Evolutionary conservation across 169 alveolate species (phyloP), one percentile per base, ranked within the genome.

Genomic region (Babesia ovata): DNA sequence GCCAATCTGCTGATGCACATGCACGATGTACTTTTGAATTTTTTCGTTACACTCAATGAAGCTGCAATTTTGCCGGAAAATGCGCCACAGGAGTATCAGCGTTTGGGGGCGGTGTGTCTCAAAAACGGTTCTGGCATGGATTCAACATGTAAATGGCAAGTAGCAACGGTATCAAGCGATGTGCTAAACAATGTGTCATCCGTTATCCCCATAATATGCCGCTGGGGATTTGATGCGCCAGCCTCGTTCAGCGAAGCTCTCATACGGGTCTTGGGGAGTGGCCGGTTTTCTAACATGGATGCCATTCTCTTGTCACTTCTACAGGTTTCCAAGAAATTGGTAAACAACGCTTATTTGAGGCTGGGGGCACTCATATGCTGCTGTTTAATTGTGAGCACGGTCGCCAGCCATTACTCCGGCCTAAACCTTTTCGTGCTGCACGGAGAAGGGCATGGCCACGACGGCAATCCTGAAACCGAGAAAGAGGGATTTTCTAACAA

Each of bases 181-280:
- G 54, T 67, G 17, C 46, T 50, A 0, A 65, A 67, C 2, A 52
- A 63, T 9, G 21, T 67, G 8, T 29, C 67, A 16, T 33, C 45
- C 24, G 29, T 67, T 0, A 54, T 67, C 12, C 76, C 76, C 53
- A 22, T 67, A 3, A 10, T 67, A 10, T 52, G 66, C 39, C 63
- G 76, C 0, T 67, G 76, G 76, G 76, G 67, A n/a, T 52, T 67
- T 50, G 66, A 67, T 53, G 14, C 76, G 39, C 76, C 76, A n/a
- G 67, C 49, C 19, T 52, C 65, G 21, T 67, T 52, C 65, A 52
- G 19, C 42, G 76, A 67, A 39, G 76, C 65, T 53, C 14, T 67
- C 52, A 33, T 52, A 14, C 58, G 63, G 10, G 71, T 39, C 9
- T 49, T 71, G 61, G 72, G 48, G 52, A 58, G 48, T 6, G 63